Evolutionary conservation across 2,329 filamentous ascomycete genomes (phyloP).

Genomic region (Trichoderma atroviride): DNA sequence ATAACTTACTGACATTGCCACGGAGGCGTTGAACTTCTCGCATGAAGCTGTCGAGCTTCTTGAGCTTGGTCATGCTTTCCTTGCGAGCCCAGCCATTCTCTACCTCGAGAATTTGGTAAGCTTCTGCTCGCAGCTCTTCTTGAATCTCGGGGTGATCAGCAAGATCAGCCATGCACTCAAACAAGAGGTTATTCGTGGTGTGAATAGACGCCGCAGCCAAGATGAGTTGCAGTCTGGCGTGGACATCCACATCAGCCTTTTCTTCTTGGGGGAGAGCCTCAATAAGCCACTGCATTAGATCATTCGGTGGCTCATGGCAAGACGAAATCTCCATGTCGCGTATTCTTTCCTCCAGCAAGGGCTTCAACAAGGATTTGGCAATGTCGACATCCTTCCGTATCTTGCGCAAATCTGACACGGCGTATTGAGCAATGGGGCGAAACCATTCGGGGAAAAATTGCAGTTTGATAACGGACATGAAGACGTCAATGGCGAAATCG

Average conservation of each 20-base stretch:
- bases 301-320: slow-evolving; percentile 43
- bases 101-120: slow-evolving; percentile 44
- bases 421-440: slow-evolving; percentile 49
- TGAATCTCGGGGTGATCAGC: slow-evolving; percentile 52
- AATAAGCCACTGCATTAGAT: slow-evolving; percentile 51
- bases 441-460: slow-evolving; percentile 56
- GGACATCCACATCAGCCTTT: slow-evolving; percentile 42
- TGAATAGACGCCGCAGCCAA: slow-evolving; percentile 50
- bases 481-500: slow-evolving; percentile 54
- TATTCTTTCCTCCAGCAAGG: slow-evolving; percentile 51
- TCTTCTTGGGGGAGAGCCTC: slow-evolving; percentile 46
- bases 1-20: slow-evolving; percentile 47
- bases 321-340: slow-evolving; percentile 44
- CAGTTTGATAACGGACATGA: slow-evolving; percentile 53
- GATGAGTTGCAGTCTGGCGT: slow-evolving; percentile 50
- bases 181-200: slow-evolving; percentile 49
- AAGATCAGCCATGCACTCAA: slow-evolving; percentile 55
- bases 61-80: slow-evolving; percentile 48
- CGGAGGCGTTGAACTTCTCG: slow-evolving; percentile 46
- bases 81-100: slow-evolving; percentile 48
- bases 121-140: slow-evolving; percentile 53
- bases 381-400: slow-evolving; percentile 48
- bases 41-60: slow-evolving; percentile 54
- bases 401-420: slow-evolving; percentile 51
- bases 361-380: slow-evolving; percentile 48